Conservation (phyloP, 2,329 filamentous ascomycete genomes). For the Clonostachys byssicola region DNA sequence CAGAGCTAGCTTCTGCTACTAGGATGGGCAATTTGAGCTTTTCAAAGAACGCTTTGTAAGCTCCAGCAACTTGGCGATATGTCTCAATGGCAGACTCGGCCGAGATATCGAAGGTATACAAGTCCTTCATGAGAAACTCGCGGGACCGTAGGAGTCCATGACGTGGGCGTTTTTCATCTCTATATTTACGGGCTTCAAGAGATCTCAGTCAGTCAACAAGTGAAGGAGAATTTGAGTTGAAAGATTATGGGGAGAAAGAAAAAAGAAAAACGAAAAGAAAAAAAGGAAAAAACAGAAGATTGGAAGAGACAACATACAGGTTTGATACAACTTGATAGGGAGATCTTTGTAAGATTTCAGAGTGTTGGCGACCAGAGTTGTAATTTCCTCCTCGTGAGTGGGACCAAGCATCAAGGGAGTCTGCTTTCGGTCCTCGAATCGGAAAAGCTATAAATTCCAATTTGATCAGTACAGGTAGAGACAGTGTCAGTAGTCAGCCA, state of each 20-base stretch:
- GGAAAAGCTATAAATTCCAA: constrained; percentile 61
- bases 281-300: too few species aligned
- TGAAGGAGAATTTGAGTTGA: too few species aligned
- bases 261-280: too few species aligned
- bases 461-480: background rate
- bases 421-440: constrained; percentile 74
- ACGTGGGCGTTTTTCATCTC: constrained; percentile 85
- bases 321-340: constrained; percentile 86
- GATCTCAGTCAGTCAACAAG: constrained; percentile 7
- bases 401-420: constrained; percentile 75
- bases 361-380: constrained; percentile 67
- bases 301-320: constrained; percentile 49
- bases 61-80: constrained; percentile 68
- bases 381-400: constrained; percentile 97
- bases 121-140: constrained; percentile 97
- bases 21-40: constrained; percentile 81
- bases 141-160: constrained; percentile 83
- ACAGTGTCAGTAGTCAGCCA: background rate
- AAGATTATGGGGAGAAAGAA: too few species aligned
- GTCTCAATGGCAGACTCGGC: constrained; percentile 68
- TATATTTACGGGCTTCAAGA: constrained; percentile 75
- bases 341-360: constrained; percentile 82
- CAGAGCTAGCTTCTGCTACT: constrained; percentile 85
- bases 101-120: constrained; percentile 87
- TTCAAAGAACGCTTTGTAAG: constrained; percentile 74